A percentile compares a stretch with the other conserved stretches of the same genome.
Evolutionary conservation across 1,139 yeast genomes (phyloP).

Genomic region (Taphrina flavorubra): DNA sequence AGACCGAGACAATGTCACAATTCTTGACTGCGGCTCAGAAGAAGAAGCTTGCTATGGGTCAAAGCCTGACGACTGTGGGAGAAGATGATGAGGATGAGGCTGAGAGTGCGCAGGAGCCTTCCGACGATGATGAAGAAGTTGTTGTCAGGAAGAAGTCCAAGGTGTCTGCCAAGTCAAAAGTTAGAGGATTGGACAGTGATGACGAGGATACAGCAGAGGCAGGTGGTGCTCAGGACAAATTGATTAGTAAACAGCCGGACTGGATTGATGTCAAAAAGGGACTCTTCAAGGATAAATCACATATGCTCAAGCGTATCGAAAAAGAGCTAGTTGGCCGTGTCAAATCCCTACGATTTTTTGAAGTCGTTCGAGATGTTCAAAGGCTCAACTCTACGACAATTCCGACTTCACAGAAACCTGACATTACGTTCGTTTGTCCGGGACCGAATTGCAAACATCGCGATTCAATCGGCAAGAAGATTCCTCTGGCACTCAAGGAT

Average conservation of each 20-base stretch:
- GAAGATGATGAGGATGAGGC: conserved; percentile 2
- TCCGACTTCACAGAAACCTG: background rate
- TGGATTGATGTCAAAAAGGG: conserved; percentile 17
- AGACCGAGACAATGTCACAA: background rate
- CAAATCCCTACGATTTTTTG: conserved; percentile 17
- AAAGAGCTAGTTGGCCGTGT: conserved; percentile 22
- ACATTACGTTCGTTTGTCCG: conserved; percentile 12
- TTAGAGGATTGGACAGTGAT: background rate
- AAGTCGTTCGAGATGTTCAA: conserved; percentile 25
- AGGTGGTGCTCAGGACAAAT: conserved; percentile 8
- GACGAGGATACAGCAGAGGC: conserved; percentile 3
- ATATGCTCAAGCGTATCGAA: conserved; percentile 11
- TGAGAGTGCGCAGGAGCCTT: background rate
- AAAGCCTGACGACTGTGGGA: background rate
- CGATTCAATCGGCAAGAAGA: background rate
- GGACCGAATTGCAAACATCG: conserved; percentile 19
- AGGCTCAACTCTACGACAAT: conserved; percentile 18
- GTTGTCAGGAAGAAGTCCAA: background rate
- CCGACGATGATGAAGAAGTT: background rate
- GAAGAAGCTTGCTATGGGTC: conserved; percentile 11
- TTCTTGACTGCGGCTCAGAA: background rate
- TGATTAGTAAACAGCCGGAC: conserved; percentile 20
- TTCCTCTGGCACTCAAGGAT: conserved; percentile 12
- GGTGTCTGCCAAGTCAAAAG: background rate
- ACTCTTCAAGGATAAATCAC: conserved; percentile 16